A percentile compares a stretch with the other conserved stretches of the same genome.
phyloP scores from a whole-genome alignment of 2,329 filamentous ascomycete species.

The Periconia sp. region DNA sequence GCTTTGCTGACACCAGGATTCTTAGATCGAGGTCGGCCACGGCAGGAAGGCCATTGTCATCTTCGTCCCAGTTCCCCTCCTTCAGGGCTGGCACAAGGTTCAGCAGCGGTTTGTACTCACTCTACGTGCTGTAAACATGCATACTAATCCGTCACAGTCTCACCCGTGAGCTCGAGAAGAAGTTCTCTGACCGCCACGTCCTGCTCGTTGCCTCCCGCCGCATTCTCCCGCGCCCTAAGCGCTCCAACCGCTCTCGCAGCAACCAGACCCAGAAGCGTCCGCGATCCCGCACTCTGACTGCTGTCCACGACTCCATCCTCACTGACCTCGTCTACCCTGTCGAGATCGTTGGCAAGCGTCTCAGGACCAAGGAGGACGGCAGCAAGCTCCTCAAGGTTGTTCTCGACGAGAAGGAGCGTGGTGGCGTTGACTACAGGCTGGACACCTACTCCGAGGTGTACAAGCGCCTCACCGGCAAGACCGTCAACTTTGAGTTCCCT shows the following conservation, averaged over 20 bases:
- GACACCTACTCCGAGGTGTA: constrained; percentile 99
- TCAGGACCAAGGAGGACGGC: constrained; percentile 98
- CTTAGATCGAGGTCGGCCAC: constrained; percentile 99
- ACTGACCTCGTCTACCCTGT: constrained; percentile 98
- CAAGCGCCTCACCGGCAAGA: constrained; percentile 94
- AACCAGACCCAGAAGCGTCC: constrained; percentile 98
- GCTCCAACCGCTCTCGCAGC: constrained; percentile 94
- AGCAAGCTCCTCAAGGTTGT: constrained; percentile 99
- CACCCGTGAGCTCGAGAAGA: constrained; percentile 99
- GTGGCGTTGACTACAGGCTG: constrained; percentile 98
- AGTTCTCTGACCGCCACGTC: constrained; percentile 99
- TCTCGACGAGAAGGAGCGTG: constrained; percentile 99
- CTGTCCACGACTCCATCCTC: constrained; percentile 98
- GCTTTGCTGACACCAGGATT: constrained; percentile 63
- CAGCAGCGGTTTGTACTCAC: constrained; percentile 90
- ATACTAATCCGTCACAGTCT: constrained; percentile 64
- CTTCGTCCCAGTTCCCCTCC: constrained; percentile 99
- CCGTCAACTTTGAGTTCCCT: constrained; percentile 98
- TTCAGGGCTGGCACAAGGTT: constrained; percentile 98
- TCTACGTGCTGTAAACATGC: not conserved
- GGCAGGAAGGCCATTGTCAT: constrained; percentile 99
- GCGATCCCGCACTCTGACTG: constrained; percentile 95
- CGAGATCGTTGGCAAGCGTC: constrained; percentile 99
- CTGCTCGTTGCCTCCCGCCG: constrained; percentile 98
- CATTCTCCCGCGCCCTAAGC: constrained; percentile 98